phyloP scores from a whole-genome alignment of 169 alveolate species.

The Perkinsus marinus region DNA sequence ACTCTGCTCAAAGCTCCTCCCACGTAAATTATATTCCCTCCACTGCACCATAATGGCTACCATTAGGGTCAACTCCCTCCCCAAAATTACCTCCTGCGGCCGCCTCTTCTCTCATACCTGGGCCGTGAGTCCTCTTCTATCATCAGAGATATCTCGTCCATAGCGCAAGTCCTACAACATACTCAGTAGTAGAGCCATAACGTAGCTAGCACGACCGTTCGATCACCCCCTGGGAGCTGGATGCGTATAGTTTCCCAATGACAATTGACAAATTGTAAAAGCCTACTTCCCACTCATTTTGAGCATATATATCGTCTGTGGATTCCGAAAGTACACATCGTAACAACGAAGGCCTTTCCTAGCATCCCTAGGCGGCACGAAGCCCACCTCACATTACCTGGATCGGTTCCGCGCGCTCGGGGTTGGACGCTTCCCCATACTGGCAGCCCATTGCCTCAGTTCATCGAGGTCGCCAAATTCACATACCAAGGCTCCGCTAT shows the following conservation, averaged over 20 bases:
- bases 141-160: not conserved
- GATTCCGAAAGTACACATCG: not conserved
- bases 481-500: not conserved
- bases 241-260: too few relatives aligned
- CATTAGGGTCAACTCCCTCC: not conserved
- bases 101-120: not conserved
- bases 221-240: too few relatives aligned
- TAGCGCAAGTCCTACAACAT: not conserved
- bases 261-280: too few relatives aligned
- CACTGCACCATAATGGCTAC: not conserved
- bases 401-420: not conserved
- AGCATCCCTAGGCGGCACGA: too few relatives aligned
- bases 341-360: not conserved
- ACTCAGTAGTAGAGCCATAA: too few relatives aligned
- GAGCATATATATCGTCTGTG: too few relatives aligned
- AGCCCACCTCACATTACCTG: not conserved
- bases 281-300: too few relatives aligned
- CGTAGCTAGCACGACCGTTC: too few relatives aligned
- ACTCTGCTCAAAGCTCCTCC: too few relatives aligned
- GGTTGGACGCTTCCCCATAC: not conserved
- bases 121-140: not conserved
- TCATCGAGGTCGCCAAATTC: not conserved
- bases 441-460: not conserved
- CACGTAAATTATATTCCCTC: not conserved
- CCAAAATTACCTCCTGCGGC: not conserved